Conservation (phyloP, 768 basidiomycete species). For the Dioszegia hungarica region DNA sequence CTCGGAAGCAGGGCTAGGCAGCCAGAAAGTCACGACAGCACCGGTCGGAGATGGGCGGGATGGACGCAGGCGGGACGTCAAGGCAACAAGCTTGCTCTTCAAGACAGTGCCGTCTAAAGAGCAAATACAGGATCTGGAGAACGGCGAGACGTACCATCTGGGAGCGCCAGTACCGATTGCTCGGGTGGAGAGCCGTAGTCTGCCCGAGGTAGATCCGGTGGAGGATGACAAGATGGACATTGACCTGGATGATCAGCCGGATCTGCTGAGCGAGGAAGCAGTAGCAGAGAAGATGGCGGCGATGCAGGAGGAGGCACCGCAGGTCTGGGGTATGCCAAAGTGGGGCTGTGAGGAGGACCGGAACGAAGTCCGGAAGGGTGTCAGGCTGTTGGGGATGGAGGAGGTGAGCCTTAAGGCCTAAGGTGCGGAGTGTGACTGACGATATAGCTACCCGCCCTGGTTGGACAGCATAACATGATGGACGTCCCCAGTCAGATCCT, state of each 20-base stretch:
- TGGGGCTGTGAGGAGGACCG: constrained; percentile 41
- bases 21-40: neutral
- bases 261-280: constrained; percentile 1
- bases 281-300: constrained; percentile 8
- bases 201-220: neutral
- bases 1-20: constrained; percentile 27
- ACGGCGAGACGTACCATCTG: constrained; percentile 19
- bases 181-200: neutral
- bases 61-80: constrained; percentile 24
- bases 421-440: too few species aligned
- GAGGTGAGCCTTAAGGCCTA: constrained; percentile 22
- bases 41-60: constrained; percentile 9
- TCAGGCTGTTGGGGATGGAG: constrained; percentile 31
- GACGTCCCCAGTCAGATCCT: constrained; percentile 43
- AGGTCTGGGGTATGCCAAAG: constrained; percentile 41
- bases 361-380: constrained; percentile 34
- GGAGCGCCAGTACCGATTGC: neutral
- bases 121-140: constrained; percentile 9
- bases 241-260: constrained; percentile 14
- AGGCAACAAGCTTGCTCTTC: constrained; percentile 31
- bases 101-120: constrained; percentile 9
- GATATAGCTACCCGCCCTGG: constrained; percentile 33
- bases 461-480: constrained; percentile 36
- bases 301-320: constrained; percentile 15
- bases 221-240: constrained; percentile 31